Evolutionary conservation across 352 stramenopile species (phyloP), one percentile per base, ranked within the genome.

Genomic region (Pythium scleroteichum): DNA sequence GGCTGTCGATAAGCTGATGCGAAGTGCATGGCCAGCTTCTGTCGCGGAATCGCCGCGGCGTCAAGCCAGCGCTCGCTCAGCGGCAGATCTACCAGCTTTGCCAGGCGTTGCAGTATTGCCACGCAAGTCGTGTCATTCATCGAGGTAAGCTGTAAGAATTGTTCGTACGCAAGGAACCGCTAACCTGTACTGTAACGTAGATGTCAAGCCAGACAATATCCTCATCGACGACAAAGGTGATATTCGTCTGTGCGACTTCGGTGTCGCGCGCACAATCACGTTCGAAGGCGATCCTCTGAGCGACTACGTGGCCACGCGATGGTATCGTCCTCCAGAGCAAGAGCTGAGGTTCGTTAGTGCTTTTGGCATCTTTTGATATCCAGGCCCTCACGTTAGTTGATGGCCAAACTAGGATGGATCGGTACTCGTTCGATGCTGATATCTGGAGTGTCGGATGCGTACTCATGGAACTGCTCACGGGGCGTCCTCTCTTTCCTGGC

Each of bases 191-290:
- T 12, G 39, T 19, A 3, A 50, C 26, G 33, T 52, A 94, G 85
- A 94, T 52, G 78, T 94, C 16, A 94, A 94, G 53, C 80, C 82
- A 0, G 85, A 94, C 49, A 94, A 92, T 49, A 90, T 94, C 23
- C 67, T 92, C 10, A 83, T 94, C 19, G 82, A 94, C 59, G 72
- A 89, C 59, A 65, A 71, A 17, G 74, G 78, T 4, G 73, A 89
- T 32, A 87, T 94, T 42, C 85, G 86, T 41, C 60, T 94, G 2
- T 94, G 85, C 27, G 85, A 92, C 49, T 94, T 94, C 63, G 85
- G 84, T 80, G 79, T 92, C 13, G 85, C 85, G 16, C 72, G 85
- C 8, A 82, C 82, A 24, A 76, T 94, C 35, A 80, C 91, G 53
- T 92, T 87, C 62, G 80, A 88, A 73, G 85, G 85, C 20, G 85